A percentile compares a stretch with the other conserved stretches of the same genome.
Evolutionary conservation across 805 yeast species (phyloP).

Genomic region (Ogataea saltuana): DNA sequence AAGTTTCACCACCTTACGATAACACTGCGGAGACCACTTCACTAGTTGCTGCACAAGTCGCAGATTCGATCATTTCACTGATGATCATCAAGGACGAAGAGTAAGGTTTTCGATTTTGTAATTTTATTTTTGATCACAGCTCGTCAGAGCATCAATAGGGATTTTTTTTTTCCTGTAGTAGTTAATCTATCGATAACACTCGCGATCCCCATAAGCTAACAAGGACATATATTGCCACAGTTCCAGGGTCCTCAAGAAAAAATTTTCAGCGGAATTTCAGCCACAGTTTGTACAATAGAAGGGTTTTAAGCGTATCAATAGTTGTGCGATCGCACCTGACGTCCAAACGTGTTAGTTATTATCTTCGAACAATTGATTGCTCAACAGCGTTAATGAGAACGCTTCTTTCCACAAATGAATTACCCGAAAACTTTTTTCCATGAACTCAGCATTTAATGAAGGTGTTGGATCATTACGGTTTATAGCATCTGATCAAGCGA

Average conservation of each 20-base stretch:
- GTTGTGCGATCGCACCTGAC: no score
- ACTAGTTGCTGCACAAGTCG: conserved; percentile 64
- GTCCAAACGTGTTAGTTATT: no score
- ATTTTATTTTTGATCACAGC: background rate
- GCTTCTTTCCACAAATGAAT: no score
- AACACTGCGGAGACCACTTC: conserved; percentile 61
- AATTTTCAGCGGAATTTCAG: background rate
- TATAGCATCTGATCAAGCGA: no score
- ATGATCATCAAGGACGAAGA: conserved; percentile 37
- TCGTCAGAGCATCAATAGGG: no score
- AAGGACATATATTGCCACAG: background rate
- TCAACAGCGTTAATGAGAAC: no score
- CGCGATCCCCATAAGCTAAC: no score
- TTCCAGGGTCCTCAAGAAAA: conserved; percentile 2
- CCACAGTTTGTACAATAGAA: background rate
- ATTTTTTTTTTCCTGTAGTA: background rate
- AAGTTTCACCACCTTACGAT: conserved; percentile 64
- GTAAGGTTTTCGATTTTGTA: background rate
- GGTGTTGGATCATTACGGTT: no score
- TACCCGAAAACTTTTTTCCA: no score
- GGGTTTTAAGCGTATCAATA: no score
- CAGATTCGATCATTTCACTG: conserved; percentile 49
- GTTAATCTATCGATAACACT: background rate
- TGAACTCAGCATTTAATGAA: no score
- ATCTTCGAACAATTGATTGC: no score